Evolutionary conservation across 2,329 filamentous ascomycete genomes (phyloP), one percentile per base, ranked within the genome.

Genomic region (Arthrinium phaeospermum): DNA sequence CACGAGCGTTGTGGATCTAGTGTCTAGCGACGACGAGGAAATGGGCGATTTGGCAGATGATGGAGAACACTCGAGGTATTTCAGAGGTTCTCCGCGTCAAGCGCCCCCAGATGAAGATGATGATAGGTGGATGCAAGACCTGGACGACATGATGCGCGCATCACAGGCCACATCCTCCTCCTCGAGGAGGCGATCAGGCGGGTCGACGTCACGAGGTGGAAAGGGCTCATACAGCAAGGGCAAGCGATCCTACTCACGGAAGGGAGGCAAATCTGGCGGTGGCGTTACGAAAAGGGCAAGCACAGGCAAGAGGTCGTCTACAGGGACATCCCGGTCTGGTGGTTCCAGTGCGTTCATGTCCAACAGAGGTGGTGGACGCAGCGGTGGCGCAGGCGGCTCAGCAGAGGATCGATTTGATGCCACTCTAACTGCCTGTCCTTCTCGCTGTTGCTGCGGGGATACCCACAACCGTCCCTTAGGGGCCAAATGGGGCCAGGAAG

Each of bases 1-100:
- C 67, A 77, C 80, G 41, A 85, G 87, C 30, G 80, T 90, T 41
- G 88, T 91, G 41, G 87, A 91, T 74, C 82, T 91, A 34, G 86
- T 90, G 73, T 79, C 67, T 46, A 68, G 41, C n/a, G 82, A 75
- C 1, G 75, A 75, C 12, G 77, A 75, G 47, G 74, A 75, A 30
- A 73, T 75, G 22, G 64, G 70, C 22, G 67, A 74, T 71, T 68
- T 27, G 30, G 72, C 46, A 6, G 27, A 47, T 0, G 72, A 74
- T 0, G 77, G 77, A 16, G 77, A 77, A 13, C 74, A 78, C 41
- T 90, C 88, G 1, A 85, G 83, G 71, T 90, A 87, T 78, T 90
- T 89, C 73, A 76, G 72, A 27, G 49, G 45, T n/a, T 61, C 64
- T 53, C 73, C 74, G 27, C 57, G 22, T 22, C 57, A 64, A 41